Evolutionary conservation across 2,329 filamentous ascomycete species (phyloP), one percentile per base, ranked within the genome.

Genomic region (Davidsoniella eucalypti): DNA sequence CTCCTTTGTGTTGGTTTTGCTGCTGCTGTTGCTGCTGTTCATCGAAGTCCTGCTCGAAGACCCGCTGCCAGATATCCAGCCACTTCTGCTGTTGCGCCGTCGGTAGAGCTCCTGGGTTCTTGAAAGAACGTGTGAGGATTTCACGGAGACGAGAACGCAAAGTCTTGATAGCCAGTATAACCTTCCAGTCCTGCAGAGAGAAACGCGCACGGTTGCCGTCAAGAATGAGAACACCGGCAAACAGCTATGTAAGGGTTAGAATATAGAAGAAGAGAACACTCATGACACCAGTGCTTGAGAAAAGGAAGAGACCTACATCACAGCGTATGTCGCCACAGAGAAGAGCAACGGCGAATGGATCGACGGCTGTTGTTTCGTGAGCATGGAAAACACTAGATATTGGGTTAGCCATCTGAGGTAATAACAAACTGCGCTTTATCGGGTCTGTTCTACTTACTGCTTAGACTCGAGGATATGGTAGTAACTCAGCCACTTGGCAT

Each of bases 381-480:
- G 92, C 92, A 56, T 94, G 93, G 57, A 90, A 86, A 58, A 83
- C 81, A 54, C 77, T 81, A 47, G 69, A 44, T 1, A 14, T 4
- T 14, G 25, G 29, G 26, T 51, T 46, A 46, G 44, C 49, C 21
- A 9, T 7, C 18, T 26, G 5, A 36, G 1, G 14, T n/a, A n/a
- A 23, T 10, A 5, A 23, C 16, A 40, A n/a, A 7, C 23, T 17
- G 29, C 14, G 7, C 14, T 5, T 23, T 18, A 36, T 36, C 47
- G 37, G 5, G 14, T 18, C 12, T 21, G 17, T 26, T 37, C 3
- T 44, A 70, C 69, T 73, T 75, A 73, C 80, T 85, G 67, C 69
- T 82, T 87, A 2, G 84, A 83, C 63, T 95, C 88, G 86, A 96
- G 94, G 56, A 96, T 94, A 62, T 94, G 84, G 66, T 96, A 96